Conservation (phyloP, 345 rosid genomes). For the Geranium brycei region DNA sequence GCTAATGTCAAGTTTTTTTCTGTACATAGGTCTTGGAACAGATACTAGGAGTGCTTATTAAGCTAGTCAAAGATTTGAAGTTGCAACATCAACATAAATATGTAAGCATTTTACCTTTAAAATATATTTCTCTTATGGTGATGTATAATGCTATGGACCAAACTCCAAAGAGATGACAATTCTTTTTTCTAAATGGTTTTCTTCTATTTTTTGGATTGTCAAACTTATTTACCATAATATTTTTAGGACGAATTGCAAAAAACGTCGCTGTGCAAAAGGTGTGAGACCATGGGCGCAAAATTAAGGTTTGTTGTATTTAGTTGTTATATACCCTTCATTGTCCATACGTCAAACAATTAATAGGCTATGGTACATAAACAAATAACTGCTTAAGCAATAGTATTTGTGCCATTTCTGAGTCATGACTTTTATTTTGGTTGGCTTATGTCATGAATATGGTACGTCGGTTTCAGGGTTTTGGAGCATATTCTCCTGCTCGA, state of each 20-base stretch:
- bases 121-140: background rate
- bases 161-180: no score
- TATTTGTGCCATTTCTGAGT: no score
- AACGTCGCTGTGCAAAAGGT: conserved; percentile 86
- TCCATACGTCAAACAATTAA: background rate
- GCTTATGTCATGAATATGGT: conserved; percentile 4
- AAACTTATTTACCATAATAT: background rate
- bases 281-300: conserved; percentile 95
- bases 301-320: conserved; percentile 41
- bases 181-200: background rate
- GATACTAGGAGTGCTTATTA: conserved; percentile 87
- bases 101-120: conserved; percentile 22
- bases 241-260: conserved; percentile 83
- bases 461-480: conserved; percentile 39
- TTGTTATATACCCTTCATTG: background rate
- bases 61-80: conserved; percentile 94
- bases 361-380: background rate
- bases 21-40: conserved; percentile 74
- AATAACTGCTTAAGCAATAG: no score
- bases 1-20: conserved; percentile 8
- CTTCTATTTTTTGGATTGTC: background rate
- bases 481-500: conserved; percentile 78
- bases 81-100: conserved; percentile 89
- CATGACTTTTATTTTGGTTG: no score
- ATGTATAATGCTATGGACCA: background rate